Percentiles rank a stretch among this genome's conserved stretches.
These are phyloP conservation scores for Aegilops longissima DNA, from an alignment of 176 grass and related monocot genomes.

Conservation along the genomic window DNA sequence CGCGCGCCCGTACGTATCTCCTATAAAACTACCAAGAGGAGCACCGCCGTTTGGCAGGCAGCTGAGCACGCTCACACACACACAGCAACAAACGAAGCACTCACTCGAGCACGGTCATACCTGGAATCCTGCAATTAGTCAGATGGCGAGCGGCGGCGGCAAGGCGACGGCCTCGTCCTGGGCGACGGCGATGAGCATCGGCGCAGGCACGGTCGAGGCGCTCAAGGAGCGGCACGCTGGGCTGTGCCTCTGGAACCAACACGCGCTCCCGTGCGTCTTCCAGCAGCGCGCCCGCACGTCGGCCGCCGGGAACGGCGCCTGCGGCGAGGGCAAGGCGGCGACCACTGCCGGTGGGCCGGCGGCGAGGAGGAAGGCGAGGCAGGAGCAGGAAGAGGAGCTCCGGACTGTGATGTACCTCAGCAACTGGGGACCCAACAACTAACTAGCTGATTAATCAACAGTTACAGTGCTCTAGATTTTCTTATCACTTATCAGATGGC, in stretches of 20 bases:
- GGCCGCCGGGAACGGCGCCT: neutral
- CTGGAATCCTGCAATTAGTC: neutral
- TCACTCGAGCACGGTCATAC: neutral
- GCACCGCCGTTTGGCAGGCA: neutral
- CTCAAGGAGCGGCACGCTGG: slow-evolving; percentile 58
- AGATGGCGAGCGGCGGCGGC: slow-evolving; percentile 34
- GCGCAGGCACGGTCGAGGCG: slow-evolving; percentile 37
- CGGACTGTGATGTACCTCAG: slow-evolving; percentile 56
- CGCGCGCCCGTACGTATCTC: neutral
- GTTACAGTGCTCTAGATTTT: too few relatives aligned
- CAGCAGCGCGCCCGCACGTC: slow-evolving; percentile 20
- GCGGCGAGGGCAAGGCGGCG: neutral
- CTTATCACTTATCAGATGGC: neutral
- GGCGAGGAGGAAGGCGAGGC: slow-evolving; percentile 31
- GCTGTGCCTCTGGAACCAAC: slow-evolving; percentile 48
- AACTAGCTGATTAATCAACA: neutral
- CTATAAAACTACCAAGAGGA: slow-evolving; percentile 19
- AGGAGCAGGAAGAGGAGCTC: slow-evolving; percentile 55
- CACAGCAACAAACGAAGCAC: neutral
- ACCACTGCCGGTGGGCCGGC: neutral
- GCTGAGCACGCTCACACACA: neutral
- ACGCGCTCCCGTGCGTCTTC: slow-evolving; percentile 36
- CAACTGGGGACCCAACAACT: slow-evolving; percentile 73
- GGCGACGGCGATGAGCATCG: slow-evolving; percentile 43
- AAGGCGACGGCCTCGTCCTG: slow-evolving; percentile 34